Percentiles rank a stretch among this genome's conserved stretches.
phyloP scores from a whole-genome alignment of 192 early-diverging fungal genomes.

The Backusella australiensis region DNA sequence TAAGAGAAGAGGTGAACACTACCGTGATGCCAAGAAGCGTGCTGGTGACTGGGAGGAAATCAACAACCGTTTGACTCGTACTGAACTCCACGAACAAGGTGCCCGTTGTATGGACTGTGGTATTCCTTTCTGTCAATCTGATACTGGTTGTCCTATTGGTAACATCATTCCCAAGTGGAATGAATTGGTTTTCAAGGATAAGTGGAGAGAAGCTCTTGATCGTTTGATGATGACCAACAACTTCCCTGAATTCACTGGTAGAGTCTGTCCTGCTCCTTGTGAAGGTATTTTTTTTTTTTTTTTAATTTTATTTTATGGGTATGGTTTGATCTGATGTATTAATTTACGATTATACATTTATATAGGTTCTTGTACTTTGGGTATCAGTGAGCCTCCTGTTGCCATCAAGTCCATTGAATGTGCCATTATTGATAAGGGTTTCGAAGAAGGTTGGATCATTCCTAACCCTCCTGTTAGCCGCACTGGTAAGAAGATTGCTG shows the following conservation, averaged over 20 bases:
- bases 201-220: conserved; percentile 94
- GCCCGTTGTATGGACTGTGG: conserved; percentile 99
- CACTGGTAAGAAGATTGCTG: conserved; percentile 81
- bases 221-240: conserved; percentile 97
- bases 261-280: conserved; percentile 92
- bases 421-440: conserved; percentile 97
- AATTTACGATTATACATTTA: background rate
- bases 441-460: conserved; percentile 96
- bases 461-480: conserved; percentile 78
- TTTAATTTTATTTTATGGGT: background rate
- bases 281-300: background rate
- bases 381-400: conserved; percentile 93
- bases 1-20: conserved; percentile 80
- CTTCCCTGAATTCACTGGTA: conserved; percentile 99
- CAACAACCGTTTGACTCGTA: conserved; percentile 78
- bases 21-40: conserved; percentile 83
- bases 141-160: conserved; percentile 96
- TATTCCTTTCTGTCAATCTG: conserved; percentile 97
- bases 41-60: conserved; percentile 94
- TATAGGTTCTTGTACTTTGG: conserved; percentile 69
- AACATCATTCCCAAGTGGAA: conserved; percentile 99
- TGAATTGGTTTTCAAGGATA: conserved; percentile 92
- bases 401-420: conserved; percentile 97
- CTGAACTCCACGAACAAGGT: conserved; percentile 87
- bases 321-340: background rate